Evolutionary conservation across 129 eudicot species (phyloP).

Genomic region (Lactuca saligna): DNA sequence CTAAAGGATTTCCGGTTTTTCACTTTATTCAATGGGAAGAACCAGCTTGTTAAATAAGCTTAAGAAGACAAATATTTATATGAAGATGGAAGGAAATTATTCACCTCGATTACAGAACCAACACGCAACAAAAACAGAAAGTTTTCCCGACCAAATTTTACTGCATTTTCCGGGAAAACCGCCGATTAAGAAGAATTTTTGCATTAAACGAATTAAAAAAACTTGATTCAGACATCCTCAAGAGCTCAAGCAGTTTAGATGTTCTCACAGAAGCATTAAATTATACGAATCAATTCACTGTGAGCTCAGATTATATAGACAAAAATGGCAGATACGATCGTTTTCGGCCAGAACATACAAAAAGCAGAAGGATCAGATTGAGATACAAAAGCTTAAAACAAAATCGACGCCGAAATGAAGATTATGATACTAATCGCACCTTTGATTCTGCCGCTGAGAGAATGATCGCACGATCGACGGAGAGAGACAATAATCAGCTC

Average conservation of each 20-base stretch:
- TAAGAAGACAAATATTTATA: slow-evolving; percentile 8
- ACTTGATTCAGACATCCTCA: slow-evolving; percentile 14
- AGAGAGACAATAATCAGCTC: slow-evolving; percentile 30
- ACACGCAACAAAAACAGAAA: slow-evolving; percentile 18
- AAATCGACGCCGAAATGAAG: slow-evolving; percentile 17
- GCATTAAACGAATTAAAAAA: slow-evolving; percentile 4
- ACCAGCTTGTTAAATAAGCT: slow-evolving; percentile 26
- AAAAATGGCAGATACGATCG: slow-evolving; percentile 33
- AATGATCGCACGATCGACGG: slow-evolving; percentile 23
- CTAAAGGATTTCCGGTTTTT: slow-evolving; percentile 21
- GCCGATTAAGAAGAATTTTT: slow-evolving; percentile 14
- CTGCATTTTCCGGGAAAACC: slow-evolving; percentile 23
- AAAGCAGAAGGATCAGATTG: slow-evolving; percentile 17
- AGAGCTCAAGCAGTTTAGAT: slow-evolving; percentile 25
- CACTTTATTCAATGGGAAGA: slow-evolving; percentile 23
- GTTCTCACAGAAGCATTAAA: slow-evolving; percentile 17
- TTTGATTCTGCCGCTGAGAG: slow-evolving; percentile 33
- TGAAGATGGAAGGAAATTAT: slow-evolving; percentile 1
- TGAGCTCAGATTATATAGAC: slow-evolving; percentile 20
- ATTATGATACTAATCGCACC: slow-evolving; percentile 19
- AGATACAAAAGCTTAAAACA: neutral
- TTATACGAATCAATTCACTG: slow-evolving; percentile 15
- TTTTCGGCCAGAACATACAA: neutral
- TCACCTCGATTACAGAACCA: slow-evolving; percentile 24
- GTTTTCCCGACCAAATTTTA: slow-evolving; percentile 26